These are phyloP conservation scores for Jackrogersella multiformis DNA, from an alignment of 495 filamentous ascomycete genomes.

Conservation along the genomic window DNA sequence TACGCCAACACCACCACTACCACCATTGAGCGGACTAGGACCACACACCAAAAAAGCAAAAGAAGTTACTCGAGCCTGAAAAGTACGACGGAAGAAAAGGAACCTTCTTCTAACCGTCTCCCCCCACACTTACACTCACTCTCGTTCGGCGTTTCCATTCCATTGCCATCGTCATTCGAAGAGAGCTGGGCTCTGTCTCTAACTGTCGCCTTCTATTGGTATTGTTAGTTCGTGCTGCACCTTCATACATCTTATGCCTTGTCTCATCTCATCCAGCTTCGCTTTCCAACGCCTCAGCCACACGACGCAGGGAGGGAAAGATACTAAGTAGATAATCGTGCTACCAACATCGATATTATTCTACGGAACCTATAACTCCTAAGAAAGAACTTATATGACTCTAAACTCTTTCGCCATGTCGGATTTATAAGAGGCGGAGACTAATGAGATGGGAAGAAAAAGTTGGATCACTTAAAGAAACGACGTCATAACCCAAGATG, in stretches of 20 bases:
- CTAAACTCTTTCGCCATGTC: constrained; percentile 27
- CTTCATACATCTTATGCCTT: constrained; percentile 26
- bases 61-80: constrained; percentile 26
- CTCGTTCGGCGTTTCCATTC: constrained; percentile 27
- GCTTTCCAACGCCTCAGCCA: constrained; percentile 33
- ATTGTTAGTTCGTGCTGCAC: constrained; percentile 7
- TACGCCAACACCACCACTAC: constrained; percentile 11
- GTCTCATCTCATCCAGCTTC: constrained; percentile 27
- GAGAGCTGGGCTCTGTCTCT: constrained; percentile 38
- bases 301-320: constrained; percentile 27
- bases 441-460: constrained; percentile 38
- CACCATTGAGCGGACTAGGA: constrained; percentile 23
- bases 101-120: constrained; percentile 15
- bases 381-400: constrained; percentile 7
- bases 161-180: constrained; percentile 29
- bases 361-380: constrained; percentile 11
- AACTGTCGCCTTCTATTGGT: constrained; percentile 9
- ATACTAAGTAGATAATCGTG: constrained; percentile 15
- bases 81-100: constrained; percentile 29
- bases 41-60: constrained; percentile 38
- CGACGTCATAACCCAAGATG: constrained; percentile 45
- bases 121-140: constrained; percentile 21
- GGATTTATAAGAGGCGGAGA: constrained; percentile 34
- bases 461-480: constrained; percentile 28
- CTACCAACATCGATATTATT: constrained; percentile 8